Conservation (phyloP, 1,284 basidiomycete genomes). For the Ustilago xerochloae region DNA sequence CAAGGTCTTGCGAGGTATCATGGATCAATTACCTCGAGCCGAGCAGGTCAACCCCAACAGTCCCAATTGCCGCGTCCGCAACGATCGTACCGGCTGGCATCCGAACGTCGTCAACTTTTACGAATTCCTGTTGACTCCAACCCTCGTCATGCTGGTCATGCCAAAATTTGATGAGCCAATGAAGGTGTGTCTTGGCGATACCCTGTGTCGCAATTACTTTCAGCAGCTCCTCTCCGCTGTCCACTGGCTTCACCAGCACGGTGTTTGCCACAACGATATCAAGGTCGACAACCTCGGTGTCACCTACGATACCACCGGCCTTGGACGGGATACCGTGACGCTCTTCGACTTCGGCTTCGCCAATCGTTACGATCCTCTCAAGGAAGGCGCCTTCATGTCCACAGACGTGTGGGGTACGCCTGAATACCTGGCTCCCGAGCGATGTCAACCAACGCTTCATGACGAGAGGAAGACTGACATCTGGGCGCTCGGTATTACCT, state of each 20-base stretch:
- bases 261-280: slow-evolving; percentile 59
- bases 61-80: slow-evolving; percentile 34
- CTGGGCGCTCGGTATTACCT: slow-evolving; percentile 61
- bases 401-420: slow-evolving; percentile 53
- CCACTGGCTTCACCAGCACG: slow-evolving; percentile 56
- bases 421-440: slow-evolving; percentile 60
- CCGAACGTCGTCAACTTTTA: slow-evolving; percentile 53
- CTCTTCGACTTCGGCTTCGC: slow-evolving; percentile 62
- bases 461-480: slow-evolving; percentile 58
- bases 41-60: slow-evolving; percentile 37
- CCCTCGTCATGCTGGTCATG: slow-evolving; percentile 53
- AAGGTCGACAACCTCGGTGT: slow-evolving; percentile 60
- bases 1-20: slow-evolving; percentile 48
- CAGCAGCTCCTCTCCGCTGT: slow-evolving; percentile 49
- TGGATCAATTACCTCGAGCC: slow-evolving; percentile 39
- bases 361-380: slow-evolving; percentile 45
- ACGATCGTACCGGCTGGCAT: slow-evolving; percentile 48
- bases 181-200: slow-evolving; percentile 55
- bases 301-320: slow-evolving; percentile 41
- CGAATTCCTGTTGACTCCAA: slow-evolving; percentile 53
- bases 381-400: slow-evolving; percentile 42
- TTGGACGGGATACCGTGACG: slow-evolving; percentile 26
- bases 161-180: slow-evolving; percentile 57
- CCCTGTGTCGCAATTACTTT: slow-evolving; percentile 50
- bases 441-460: slow-evolving; percentile 44